A percentile compares a stretch with the other conserved stretches of the same genome.
Evolutionary conservation across 805 yeast species (phyloP).

Genomic region (Starmerella powellii): DNA sequence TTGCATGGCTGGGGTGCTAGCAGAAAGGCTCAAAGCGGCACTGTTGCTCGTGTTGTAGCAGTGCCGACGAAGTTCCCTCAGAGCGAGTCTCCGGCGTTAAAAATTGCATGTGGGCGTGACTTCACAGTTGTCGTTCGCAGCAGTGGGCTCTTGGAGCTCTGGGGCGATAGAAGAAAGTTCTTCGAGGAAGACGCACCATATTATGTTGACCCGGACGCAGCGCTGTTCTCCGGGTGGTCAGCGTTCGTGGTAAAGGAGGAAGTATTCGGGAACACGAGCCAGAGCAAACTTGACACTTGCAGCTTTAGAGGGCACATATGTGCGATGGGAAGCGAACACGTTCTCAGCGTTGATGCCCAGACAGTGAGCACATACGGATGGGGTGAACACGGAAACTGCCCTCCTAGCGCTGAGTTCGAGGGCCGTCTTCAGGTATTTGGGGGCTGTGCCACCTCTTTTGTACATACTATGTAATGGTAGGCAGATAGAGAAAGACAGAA

Average conservation of each 20-base stretch:
- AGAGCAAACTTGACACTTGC: constrained; percentile 45
- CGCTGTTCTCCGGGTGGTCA: constrained; percentile 19
- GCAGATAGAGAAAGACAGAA: not conserved
- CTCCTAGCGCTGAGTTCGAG: constrained; percentile 32
- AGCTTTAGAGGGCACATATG: constrained; percentile 15
- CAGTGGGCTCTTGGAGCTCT: not conserved
- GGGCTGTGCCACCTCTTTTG: constrained; percentile 29
- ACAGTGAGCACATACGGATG: constrained; percentile 79
- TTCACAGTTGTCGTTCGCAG: constrained; percentile 33
- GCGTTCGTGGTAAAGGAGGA: constrained; percentile 24
- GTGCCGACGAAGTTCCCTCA: constrained; percentile 2
- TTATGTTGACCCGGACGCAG: not conserved
- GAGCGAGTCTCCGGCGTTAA: not conserved
- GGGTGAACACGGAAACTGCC: constrained; percentile 97
- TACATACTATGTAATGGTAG: constrained; percentile 2
- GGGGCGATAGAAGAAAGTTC: not conserved
- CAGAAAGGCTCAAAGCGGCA: constrained; percentile 44
- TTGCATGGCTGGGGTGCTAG: constrained; percentile 60
- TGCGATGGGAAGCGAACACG: constrained; percentile 80
- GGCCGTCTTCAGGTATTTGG: constrained; percentile 17
- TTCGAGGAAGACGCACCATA: no score
- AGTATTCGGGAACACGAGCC: constrained; percentile 66
- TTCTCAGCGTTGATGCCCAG: constrained; percentile 34
- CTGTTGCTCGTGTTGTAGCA: not conserved
- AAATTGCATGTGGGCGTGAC: constrained; percentile 45